Evolutionary conservation across 768 basidiomycete species (phyloP).

Genomic region (Russula foetens): DNA sequence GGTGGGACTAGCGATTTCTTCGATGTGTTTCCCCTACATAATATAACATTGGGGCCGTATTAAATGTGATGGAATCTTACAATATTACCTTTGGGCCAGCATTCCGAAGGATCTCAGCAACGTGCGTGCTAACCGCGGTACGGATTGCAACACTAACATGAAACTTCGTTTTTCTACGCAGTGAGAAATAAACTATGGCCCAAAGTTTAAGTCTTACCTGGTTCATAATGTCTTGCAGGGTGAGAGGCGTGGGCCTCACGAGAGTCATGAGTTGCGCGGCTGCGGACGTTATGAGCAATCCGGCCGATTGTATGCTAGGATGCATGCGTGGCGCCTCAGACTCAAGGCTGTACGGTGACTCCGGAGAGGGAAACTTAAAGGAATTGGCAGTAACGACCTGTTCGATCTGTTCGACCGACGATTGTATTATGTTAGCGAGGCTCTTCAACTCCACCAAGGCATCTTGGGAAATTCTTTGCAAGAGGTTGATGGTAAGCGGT

Average conservation of each 20-base stretch:
- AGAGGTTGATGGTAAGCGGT: background rate
- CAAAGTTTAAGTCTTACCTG: background rate
- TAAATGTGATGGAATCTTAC: background rate
- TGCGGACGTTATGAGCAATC: background rate
- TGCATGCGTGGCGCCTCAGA: background rate
- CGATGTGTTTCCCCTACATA: too few relatives aligned
- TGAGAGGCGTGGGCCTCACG: background rate
- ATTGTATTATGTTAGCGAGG: conserved; percentile 6
- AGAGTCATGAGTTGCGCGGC: background rate
- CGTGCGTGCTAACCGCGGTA: background rate
- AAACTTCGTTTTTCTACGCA: background rate
- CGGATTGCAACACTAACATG: background rate
- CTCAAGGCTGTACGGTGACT: background rate
- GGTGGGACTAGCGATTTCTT: too few relatives aligned
- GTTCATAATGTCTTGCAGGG: background rate
- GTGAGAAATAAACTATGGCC: background rate
- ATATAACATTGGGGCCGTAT: too few relatives aligned
- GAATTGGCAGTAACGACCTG: background rate
- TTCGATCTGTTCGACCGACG: conserved; percentile 1
- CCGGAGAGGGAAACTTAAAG: background rate
- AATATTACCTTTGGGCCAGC: conserved; percentile 9
- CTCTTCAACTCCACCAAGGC: conserved; percentile 1
- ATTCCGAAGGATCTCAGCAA: conserved; percentile 17
- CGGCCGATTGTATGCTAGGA: background rate
- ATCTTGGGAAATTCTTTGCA: background rate